Evolutionary conservation across 345 rosid genomes (phyloP).

Genomic region (Moricandia arvensis): DNA sequence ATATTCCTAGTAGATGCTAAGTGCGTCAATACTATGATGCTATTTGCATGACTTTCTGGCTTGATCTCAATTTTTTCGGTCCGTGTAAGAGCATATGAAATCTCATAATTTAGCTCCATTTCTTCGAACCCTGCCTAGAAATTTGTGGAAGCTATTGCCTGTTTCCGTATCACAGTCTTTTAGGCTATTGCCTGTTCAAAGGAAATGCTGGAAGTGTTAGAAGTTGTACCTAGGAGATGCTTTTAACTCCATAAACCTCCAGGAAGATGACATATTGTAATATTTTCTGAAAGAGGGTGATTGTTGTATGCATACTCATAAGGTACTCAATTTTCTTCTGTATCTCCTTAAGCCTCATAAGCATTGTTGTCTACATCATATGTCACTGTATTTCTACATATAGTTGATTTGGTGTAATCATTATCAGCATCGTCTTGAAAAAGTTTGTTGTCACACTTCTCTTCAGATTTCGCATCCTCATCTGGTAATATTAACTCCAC

Average conservation of each 20-base stretch:
- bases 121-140: constrained; percentile 32
- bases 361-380: constrained; percentile 31
- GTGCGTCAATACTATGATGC: too few species aligned
- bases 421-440: background rate
- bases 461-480: background rate
- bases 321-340: constrained; percentile 57
- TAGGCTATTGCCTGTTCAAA: constrained; percentile 31
- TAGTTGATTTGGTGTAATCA: constrained; percentile 6
- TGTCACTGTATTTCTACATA: background rate
- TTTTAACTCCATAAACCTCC: constrained; percentile 32
- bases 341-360: constrained; percentile 54
- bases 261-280: constrained; percentile 20
- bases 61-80: background rate
- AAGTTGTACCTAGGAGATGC: constrained; percentile 1
- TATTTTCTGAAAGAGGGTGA: constrained; percentile 43
- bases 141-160: constrained; percentile 17
- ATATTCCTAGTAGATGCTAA: too few species aligned
- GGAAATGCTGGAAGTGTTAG: constrained; percentile 33
- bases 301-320: constrained; percentile 44
- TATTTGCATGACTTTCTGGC: constrained; percentile 10
- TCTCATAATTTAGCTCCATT: constrained; percentile 22
- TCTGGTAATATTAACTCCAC: too few species aligned
- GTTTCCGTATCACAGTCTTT: constrained; percentile 44
- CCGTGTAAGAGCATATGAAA: too few species aligned
- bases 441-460: constrained; percentile 19